phyloP scores from a whole-genome alignment of 345 rosid species.

The Syzygium grande region DNA sequence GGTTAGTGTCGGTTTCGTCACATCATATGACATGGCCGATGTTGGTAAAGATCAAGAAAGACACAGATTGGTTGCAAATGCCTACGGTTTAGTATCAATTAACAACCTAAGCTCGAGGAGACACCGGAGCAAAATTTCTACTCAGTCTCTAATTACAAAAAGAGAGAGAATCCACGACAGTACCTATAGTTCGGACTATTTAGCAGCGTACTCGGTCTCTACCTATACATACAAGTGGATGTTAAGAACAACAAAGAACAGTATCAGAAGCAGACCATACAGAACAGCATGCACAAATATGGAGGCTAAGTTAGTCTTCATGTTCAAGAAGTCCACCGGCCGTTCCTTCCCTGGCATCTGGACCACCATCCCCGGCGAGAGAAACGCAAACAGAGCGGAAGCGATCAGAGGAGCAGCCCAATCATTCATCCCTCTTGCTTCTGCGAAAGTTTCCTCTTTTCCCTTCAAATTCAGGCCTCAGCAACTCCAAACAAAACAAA shows the following conservation, averaged over 20 bases:
- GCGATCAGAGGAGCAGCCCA: conserved; percentile 95
- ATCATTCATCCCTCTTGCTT: conserved; percentile 39
- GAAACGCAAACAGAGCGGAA: conserved; percentile 73
- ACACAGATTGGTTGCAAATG: neutral
- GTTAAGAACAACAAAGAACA: conserved; percentile 65
- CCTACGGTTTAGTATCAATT: neutral
- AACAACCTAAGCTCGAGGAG: neutral
- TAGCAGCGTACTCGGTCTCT: neutral
- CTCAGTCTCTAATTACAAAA: neutral
- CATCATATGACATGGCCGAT: neutral
- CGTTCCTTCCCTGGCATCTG: conserved; percentile 71
- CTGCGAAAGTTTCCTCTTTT: neutral
- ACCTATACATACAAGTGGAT: conserved; percentile 50
- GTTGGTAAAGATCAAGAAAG: neutral
- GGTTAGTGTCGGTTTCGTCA: neutral
- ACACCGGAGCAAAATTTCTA: neutral
- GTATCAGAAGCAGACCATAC: conserved; percentile 58
- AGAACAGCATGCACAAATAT: conserved; percentile 64
- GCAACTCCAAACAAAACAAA: neutral
- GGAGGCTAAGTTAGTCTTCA: conserved; percentile 81
- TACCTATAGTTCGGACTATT: neutral
- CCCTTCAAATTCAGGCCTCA: neutral
- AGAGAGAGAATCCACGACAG: neutral
- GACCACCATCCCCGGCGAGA: conserved; percentile 63
- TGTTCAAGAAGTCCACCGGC: conserved; percentile 67